Evolutionary conservation across 148 eudicot species (phyloP), one percentile per base, ranked within the genome.

Genomic region (Amaranthus hypochondriacus): DNA sequence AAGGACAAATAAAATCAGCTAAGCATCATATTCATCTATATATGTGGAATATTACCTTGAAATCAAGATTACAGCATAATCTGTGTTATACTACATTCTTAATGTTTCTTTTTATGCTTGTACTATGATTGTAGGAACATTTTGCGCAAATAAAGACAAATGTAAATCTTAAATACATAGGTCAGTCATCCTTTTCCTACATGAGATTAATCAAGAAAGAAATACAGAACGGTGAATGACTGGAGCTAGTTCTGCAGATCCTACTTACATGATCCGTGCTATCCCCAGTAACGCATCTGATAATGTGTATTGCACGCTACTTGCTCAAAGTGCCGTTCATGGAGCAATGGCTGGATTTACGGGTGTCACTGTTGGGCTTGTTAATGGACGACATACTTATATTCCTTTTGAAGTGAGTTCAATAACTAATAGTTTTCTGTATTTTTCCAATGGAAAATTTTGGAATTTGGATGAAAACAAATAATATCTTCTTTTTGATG

Each of bases 321-420:
- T 94, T 80, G 98, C 98, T 83, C 98, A 94, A 86, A 94, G 97
- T 84, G 86, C 87, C 67, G 93, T 91, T 64, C 98, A 94, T 84
- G 98, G 98, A 81, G 96, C 97, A 52, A 94, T 94, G 98, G 97
- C 98, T 59, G 98, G 98, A 59, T 94, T 80, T 76, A 89, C 98
- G 48, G 98, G 98, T 73, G 91, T 85, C 83, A 91, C 96, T 12
- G 76, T 77, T 73, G 98, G 98, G 62, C 97, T 88, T 57, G 97
- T 94, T 15, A 88, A 94, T 87, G 97, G 98, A 71, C 83, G 98
- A 48, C 96, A 94, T 46, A 86, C 97, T 55, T 92, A 91, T 73
- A 94, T 94, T 74, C 98, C 98, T 62, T 92, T 91, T 76, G 78
- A 84, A 78, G 98, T 94, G 87, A 88, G 93, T 89, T 67, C 75